phyloP scores from a whole-genome alignment of 768 basidiomycete species.

The Guyanaporus albipodus region DNA sequence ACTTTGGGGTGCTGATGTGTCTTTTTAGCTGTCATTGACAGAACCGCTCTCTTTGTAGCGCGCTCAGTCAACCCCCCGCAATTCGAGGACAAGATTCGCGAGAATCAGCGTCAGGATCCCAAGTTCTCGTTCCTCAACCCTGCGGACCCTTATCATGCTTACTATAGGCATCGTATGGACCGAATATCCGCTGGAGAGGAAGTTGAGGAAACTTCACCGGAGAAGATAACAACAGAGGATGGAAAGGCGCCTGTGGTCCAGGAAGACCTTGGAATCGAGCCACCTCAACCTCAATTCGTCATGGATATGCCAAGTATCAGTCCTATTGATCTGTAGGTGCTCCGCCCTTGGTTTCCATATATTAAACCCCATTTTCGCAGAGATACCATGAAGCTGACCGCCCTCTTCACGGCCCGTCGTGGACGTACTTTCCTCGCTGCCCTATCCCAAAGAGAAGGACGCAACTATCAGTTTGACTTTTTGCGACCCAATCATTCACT shows the following conservation, averaged over 20 bases:
- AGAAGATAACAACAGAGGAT: slow-evolving; percentile 39
- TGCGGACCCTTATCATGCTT: slow-evolving; percentile 96
- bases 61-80: slow-evolving; percentile 90
- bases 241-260: slow-evolving; percentile 31
- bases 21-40: slow-evolving; percentile 82
- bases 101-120: slow-evolving; percentile 92
- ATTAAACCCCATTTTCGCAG: slow-evolving; percentile 37
- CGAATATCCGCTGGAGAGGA: slow-evolving; percentile 73
- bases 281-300: slow-evolving; percentile 77
- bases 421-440: slow-evolving; percentile 83
- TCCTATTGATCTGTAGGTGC: slow-evolving; percentile 83
- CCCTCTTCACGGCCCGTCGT: slow-evolving; percentile 89
- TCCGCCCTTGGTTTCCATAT: not conserved
- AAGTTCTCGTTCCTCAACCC: slow-evolving; percentile 99
- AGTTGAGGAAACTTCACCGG: slow-evolving; percentile 52
- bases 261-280: slow-evolving; percentile 69
- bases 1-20: slow-evolving; percentile 5
- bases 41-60: slow-evolving; percentile 88
- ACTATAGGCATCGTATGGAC: slow-evolving; percentile 91
- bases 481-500: slow-evolving; percentile 93
- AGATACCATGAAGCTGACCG: slow-evolving; percentile 94
- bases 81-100: slow-evolving; percentile 96
- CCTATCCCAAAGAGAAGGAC: slow-evolving; percentile 83
- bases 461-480: slow-evolving; percentile 98
- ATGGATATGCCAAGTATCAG: slow-evolving; percentile 85